Evolutionary conservation across 1,139 yeast genomes (phyloP), one percentile per base, ranked within the genome.

Genomic region (Hansenula sp.): DNA sequence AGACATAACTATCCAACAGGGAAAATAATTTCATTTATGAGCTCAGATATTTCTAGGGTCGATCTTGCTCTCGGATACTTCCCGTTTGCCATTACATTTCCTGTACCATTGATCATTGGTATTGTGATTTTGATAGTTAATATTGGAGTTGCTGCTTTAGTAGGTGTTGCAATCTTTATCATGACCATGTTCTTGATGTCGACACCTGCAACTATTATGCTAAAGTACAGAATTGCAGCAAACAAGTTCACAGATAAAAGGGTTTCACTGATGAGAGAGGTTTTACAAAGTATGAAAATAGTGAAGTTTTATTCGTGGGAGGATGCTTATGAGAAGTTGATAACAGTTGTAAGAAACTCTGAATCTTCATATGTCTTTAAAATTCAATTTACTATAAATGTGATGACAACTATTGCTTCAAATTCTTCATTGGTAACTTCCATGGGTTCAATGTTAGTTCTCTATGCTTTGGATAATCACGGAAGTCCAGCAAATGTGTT

Each of bases 21-120:
- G 6, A 75, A 73, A 46, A 69, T 87, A 38, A 82, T 92, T 4
- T 77, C 84, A 18, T 63, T 84, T 55, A 71, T 87, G 59, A 82
- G 90, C 16, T 78, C 90, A 3, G 96, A 86, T 55, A 68, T 87
- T 40, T 76, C 88, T 24, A 75, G 94, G 51, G 71, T 87, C 29
- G 94, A 85, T 56, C 73, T 82, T 54, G 89, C 90, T 3, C 56
- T 77, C 20, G 73, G 77, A 12, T 82, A 79, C 62, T 79, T 79
- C 47, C 84, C 86, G 2, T 73, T 77, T 53, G 57, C 78, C 13
- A 58, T 81, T 44, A 68, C 77, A 22, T 71, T 82, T 52, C 82
- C 88, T 0, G 67, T 77, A 9, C 72, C 80, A 1, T 55, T 79
- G 14, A 71, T 67, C 12, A 69, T 77, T 36, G 70, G 80, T 35